phyloP scores from a whole-genome alignment of 139 green algal genomes.

The Micractinium sp. region DNA sequence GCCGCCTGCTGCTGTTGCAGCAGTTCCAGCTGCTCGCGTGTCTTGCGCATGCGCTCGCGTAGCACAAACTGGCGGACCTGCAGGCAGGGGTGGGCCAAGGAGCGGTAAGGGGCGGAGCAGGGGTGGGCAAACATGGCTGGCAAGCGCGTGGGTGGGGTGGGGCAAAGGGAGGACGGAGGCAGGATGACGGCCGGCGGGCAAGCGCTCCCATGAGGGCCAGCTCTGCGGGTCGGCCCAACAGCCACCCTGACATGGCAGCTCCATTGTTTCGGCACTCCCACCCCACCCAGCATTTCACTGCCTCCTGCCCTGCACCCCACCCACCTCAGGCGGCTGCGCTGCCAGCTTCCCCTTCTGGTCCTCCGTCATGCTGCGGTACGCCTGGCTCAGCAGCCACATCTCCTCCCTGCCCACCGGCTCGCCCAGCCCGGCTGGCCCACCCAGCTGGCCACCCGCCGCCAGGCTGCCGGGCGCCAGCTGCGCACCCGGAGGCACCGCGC shows the following conservation, averaged over 20 bases:
- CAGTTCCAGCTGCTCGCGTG: conserved; percentile 9
- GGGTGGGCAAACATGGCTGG: background rate
- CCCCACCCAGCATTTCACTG: background rate
- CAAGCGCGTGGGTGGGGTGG: background rate
- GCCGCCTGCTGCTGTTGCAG: conserved; percentile 6
- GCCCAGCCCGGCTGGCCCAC: no score
- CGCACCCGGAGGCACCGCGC: background rate
- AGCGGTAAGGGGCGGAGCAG: background rate
- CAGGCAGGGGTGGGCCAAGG: background rate
- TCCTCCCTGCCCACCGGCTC: conserved; percentile 7
- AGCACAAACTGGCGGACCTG: conserved; percentile 20
- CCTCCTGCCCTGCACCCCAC: no score
- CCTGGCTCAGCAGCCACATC: conserved; percentile 20
- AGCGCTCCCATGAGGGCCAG: background rate
- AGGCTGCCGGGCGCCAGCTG: background rate
- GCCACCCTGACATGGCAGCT: no score
- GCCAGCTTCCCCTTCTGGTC: conserved; percentile 31
- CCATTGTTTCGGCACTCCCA: background rate
- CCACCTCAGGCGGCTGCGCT: conserved; percentile 10
- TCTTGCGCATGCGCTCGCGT: conserved; percentile 19
- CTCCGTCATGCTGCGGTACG: conserved; percentile 4
- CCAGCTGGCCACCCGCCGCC: background rate
- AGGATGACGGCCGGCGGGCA: background rate
- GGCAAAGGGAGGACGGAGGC: no score
- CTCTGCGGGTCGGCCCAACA: background rate